phyloP scores from a whole-genome alignment of 164 flowering plant genomes.

The Santalum album region DNA sequence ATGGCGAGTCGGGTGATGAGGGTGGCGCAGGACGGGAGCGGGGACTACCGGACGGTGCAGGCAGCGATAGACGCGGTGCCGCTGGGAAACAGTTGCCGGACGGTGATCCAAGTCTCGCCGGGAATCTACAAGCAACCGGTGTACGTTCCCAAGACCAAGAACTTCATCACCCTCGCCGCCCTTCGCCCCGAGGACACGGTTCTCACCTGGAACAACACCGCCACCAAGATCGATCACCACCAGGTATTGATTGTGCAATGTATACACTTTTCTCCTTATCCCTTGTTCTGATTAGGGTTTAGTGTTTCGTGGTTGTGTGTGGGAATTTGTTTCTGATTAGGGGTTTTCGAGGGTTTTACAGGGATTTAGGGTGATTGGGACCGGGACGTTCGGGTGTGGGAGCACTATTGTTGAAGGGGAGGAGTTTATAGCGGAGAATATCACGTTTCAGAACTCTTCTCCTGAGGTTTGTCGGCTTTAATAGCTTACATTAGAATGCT shows the following conservation, averaged over 20 bases:
- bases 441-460: slow-evolving; percentile 91
- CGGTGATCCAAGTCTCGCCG: slow-evolving; percentile 60
- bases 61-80: slow-evolving; percentile 84
- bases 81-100: slow-evolving; percentile 53
- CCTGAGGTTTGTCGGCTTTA: slow-evolving; percentile 41
- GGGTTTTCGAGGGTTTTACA: slow-evolving; percentile 13
- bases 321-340: slow-evolving; percentile 1
- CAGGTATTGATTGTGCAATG: too few relatives aligned
- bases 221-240: slow-evolving; percentile 75
- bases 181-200: slow-evolving; percentile 56
- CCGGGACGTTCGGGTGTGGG: slow-evolving; percentile 94
- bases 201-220: slow-evolving; percentile 85
- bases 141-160: slow-evolving; percentile 89
- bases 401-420: slow-evolving; percentile 81
- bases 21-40: slow-evolving; percentile 69
- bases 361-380: slow-evolving; percentile 72
- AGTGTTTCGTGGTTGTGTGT: neutral
- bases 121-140: slow-evolving; percentile 79
- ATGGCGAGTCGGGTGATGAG: slow-evolving; percentile 38
- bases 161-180: slow-evolving; percentile 73
- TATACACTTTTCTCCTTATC: too few relatives aligned
- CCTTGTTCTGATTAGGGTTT: too few relatives aligned
- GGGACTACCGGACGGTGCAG: slow-evolving; percentile 63
- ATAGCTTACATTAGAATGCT: too few relatives aligned
- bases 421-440: slow-evolving; percentile 91